Evolutionary conservation across 495 filamentous ascomycete genomes (phyloP).

Genomic region (Neurospora tetrasperma): DNA sequence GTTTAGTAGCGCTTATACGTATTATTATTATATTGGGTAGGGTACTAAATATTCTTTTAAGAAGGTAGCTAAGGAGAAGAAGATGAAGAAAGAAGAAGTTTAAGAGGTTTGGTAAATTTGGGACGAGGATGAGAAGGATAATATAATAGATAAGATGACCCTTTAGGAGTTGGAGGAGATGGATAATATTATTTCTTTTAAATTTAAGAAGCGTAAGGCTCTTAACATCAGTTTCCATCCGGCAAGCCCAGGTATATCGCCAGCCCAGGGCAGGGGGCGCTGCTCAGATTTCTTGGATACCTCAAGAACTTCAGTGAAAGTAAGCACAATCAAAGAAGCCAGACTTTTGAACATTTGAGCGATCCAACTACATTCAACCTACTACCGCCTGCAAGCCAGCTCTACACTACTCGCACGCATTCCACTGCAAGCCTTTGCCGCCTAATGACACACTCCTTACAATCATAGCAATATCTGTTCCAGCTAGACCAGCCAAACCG

Average conservation of each 20-base stretch:
- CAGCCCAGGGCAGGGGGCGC: neutral
- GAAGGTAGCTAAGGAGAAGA: no score
- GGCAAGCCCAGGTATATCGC: neutral
- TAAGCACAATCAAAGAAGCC: neutral
- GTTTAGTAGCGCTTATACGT: no score
- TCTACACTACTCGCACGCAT: neutral
- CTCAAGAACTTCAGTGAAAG: neutral
- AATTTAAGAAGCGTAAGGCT: no score
- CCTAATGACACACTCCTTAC: neutral
- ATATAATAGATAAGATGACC: no score
- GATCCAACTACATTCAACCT: neutral
- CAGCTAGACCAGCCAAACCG: neutral
- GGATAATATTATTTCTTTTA: no score
- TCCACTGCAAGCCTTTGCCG: neutral
- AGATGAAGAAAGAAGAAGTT: no score
- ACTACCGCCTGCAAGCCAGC: neutral
- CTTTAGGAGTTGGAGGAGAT: no score
- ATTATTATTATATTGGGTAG: no score
- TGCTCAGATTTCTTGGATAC: neutral
- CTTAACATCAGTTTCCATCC: neutral
- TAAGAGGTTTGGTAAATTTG: no score
- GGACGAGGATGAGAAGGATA: no score
- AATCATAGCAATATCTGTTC: neutral
- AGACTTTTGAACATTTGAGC: neutral
- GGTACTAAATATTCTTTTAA: no score